Evolutionary conservation across 768 basidiomycete genomes (phyloP), one percentile per base, ranked within the genome.

Genomic region (Leccinum broughii): DNA sequence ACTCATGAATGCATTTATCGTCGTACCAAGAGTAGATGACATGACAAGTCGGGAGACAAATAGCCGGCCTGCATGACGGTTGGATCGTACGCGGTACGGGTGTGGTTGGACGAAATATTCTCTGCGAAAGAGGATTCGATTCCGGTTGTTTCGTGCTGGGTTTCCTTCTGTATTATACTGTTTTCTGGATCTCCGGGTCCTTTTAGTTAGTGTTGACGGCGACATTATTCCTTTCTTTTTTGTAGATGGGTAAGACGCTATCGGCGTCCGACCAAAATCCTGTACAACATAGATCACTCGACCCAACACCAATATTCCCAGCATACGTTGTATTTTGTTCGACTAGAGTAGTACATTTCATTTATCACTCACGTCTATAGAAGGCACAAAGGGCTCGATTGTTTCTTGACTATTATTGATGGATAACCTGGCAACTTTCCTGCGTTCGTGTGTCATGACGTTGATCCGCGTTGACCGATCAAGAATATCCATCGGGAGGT

Each of bases 1-100:
- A 6, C 60, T 88, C 52, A 79, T 83, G 77, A 88, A 85, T 0
- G 83, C 80, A 7, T 66, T 77, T 10, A 68, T 84, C 22, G 79
- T 84, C 56, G 77, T 83, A 4, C 62, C 70, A 8, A 77, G 70
- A 32, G 71, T 66, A 11, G 75, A 77, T 10, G 65, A 70, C 3
- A 51, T 51, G 34, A 34, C 65, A 8, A 60, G 50, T 15, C 7
- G 57, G 26, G 74, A 74, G 22, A 53, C 14, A 1, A 64, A 70
- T 60, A 30, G 60, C 20, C 68, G 67, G 11, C 61, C 67, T 17
- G 65, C 54, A 41, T 71, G 53, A 58, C 9, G n/a, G n/a, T 20
- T 44, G 44, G 39, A n/a, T 41, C 44, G n/a, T 44, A 41, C 17
- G 39, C 3, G 39, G 39, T 41, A n/a, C 44, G 44, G n/a, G 11